Evolutionary conservation across 1,284 basidiomycete species (phyloP), one percentile per base, ranked within the genome.

Genomic region (Tilletia indica): DNA sequence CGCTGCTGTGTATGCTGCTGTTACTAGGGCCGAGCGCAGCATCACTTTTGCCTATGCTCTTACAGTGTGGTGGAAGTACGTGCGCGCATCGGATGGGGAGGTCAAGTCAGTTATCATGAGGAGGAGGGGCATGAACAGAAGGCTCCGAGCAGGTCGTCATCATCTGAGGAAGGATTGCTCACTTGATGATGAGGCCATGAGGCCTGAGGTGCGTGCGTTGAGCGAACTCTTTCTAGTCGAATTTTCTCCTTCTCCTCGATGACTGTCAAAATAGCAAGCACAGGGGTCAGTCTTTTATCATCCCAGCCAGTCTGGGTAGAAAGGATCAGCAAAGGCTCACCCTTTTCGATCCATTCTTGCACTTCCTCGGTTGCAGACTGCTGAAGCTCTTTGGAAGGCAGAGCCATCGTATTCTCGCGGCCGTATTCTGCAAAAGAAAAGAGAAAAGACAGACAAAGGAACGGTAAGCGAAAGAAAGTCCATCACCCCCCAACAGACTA

Each of bases 321-420:
- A 31, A 2, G 25, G 25, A 31, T 31, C 25, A 31, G 1, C 31
- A 16, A 58, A 16, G 74, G 25, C 25, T 31, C 25, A 31, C 25
- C 25, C 71, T 83, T 82, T 74, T 85, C 83, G 70, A 82, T 73
- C 83, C 83, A 84, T 73, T 85, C 83, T 71, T 85, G 79, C 61
- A 84, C 77, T 74, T 80, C 79, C 68, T 83, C 80, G 48, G 78
- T 81, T 21, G 79, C 78, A 71, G 82, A 78, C 71, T 80, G 73
- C 71, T 78, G 73, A 16, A 80, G 73, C 72, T 82, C 77, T 72
- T 77, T 71, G 67, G 77, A 77, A 61, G 61, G 61, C 31, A 64
- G 61, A 36, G 61, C 61, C 36, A 64, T 25, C 11, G 73, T 72
- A 69, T 73, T 72, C 70, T 76, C 42, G 16, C 70, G 54, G n/a